Evolutionary conservation across 2,329 filamentous ascomycete species (phyloP).

Genomic region (Curvularia eragrostidis): DNA sequence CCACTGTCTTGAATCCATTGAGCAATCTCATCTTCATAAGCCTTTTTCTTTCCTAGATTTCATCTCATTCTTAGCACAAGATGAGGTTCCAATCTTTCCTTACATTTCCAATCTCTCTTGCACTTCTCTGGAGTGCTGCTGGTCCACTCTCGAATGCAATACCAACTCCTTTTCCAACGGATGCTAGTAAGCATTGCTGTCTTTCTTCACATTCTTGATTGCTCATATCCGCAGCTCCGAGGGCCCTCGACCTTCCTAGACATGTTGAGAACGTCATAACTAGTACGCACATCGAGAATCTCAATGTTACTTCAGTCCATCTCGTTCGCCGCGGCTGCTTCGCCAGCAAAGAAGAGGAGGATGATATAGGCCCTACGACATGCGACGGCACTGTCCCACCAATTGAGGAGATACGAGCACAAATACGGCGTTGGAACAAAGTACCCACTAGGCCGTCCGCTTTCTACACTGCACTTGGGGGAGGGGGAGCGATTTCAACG

Average conservation of each 20-base stretch:
- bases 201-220: neutral
- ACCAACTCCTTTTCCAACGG: neutral
- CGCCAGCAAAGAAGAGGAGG: neutral
- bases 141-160: neutral
- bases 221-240: neutral
- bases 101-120: neutral
- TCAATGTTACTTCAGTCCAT: neutral
- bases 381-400: neutral
- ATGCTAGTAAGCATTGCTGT: neutral
- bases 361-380: neutral
- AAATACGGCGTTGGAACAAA: neutral
- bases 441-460: neutral
- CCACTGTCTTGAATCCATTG: neutral
- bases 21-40: neutral
- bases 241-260: neutral
- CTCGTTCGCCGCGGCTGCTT: neutral
- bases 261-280: neutral
- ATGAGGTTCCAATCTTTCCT: neutral
- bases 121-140: neutral
- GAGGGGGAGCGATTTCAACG: neutral
- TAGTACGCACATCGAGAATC: neutral
- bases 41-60: neutral
- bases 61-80: neutral
- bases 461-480: neutral
- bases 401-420: neutral